Conservation (phyloP, 1,284 basidiomycete genomes). For the Puccinia horiana region DNA sequence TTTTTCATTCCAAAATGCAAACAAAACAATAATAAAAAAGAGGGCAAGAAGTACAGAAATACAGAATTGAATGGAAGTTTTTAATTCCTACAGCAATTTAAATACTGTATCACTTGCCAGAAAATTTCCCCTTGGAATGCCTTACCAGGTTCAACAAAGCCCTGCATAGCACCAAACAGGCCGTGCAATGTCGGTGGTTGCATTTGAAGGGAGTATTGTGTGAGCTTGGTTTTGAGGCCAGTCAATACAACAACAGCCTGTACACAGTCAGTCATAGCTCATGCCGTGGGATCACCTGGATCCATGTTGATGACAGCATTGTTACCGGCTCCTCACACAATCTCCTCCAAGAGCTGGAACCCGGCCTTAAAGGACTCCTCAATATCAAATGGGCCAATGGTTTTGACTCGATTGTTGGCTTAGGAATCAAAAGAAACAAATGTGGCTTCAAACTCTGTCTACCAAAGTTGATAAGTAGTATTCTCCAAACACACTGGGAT, state of each 20-base stretch:
- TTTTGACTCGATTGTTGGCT: neutral
- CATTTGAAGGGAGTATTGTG: neutral
- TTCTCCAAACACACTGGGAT: neutral
- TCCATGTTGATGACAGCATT: slow-evolving; percentile 15
- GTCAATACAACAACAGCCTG: neutral
- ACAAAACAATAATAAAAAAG: no score
- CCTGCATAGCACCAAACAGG: slow-evolving; percentile 10
- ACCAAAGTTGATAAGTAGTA: neutral
- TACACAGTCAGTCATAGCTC: neutral
- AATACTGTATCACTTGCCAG: no score
- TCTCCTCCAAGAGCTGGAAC: neutral
- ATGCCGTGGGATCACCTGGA: neutral
- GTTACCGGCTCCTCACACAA: neutral
- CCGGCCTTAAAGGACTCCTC: neutral
- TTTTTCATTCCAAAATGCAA: no score
- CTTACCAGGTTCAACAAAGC: neutral
- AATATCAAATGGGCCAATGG: neutral
- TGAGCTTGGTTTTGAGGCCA: neutral
- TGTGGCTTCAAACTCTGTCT: neutral
- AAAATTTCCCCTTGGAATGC: no score
- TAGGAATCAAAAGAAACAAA: neutral
- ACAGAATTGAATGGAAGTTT: no score
- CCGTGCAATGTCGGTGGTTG: neutral
- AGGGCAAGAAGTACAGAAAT: no score
- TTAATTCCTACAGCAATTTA: no score